A percentile compares a stretch with the other conserved stretches of the same genome.
phyloP scores from a whole-genome alignment of 2,329 filamentous ascomycete genomes.

The Sporothrix brunneoviolacea region DNA sequence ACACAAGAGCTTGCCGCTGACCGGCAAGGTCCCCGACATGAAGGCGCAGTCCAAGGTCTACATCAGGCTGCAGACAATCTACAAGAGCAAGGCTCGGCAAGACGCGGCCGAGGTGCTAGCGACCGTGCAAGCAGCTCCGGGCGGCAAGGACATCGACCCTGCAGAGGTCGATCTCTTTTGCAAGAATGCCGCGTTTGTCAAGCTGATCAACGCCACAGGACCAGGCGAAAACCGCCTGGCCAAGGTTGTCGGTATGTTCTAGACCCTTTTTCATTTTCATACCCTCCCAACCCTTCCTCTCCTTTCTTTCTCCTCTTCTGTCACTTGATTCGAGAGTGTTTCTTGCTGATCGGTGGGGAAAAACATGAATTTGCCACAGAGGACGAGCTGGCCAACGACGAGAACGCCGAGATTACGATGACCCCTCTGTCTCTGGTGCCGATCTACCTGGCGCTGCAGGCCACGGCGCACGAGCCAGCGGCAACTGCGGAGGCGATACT shows the following conservation, averaged over 20 bases:
- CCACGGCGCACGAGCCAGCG: conserved; percentile 40
- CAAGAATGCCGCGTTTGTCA: conserved; percentile 90
- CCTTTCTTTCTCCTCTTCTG: not conserved
- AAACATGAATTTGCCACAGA: too few species aligned
- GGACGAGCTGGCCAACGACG: conserved; percentile 48
- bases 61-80: conserved; percentile 83
- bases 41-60: conserved; percentile 90
- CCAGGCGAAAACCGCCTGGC: conserved; percentile 38
- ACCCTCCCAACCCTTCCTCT: too few species aligned
- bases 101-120: conserved; percentile 70
- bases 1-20: conserved; percentile 69
- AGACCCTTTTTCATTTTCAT: too few species aligned
- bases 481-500: conserved; percentile 50
- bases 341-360: too few species aligned
- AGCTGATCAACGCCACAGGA: conserved; percentile 61
- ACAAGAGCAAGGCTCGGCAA: conserved; percentile 77
- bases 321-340: too few species aligned
- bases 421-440: conserved; percentile 56
- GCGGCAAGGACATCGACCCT: conserved; percentile 51
- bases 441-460: conserved; percentile 60
- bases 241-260: conserved; percentile 47
- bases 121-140: conserved; percentile 48
- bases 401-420: conserved; percentile 40
- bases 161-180: conserved; percentile 86
- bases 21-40: conserved; percentile 91